phyloP scores from a whole-genome alignment of 148 eudicot species.

The Persicaria maculosa region DNA sequence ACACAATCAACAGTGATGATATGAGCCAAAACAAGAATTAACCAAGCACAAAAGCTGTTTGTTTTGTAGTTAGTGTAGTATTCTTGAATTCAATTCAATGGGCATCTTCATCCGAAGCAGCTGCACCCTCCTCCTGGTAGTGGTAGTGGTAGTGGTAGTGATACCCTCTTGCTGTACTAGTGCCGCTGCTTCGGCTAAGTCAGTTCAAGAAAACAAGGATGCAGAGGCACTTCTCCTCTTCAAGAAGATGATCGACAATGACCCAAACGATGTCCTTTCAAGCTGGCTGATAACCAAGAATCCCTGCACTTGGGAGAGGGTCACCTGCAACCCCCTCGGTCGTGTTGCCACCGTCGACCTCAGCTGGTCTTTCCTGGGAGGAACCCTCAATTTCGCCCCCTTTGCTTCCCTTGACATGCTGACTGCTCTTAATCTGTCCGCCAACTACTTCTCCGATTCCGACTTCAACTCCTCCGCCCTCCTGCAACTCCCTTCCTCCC shows the following conservation, averaged over 20 bases:
- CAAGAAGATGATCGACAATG: conserved; percentile 59
- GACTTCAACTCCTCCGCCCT: conserved; percentile 50
- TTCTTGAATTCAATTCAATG: conserved; percentile 5
- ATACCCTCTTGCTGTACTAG: conserved; percentile 10
- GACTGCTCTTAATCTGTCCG: conserved; percentile 50
- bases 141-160: conserved; percentile 7
- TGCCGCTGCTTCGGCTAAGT: conserved; percentile 9
- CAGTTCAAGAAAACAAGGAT: conserved; percentile 36
- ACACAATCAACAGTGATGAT: not conserved
- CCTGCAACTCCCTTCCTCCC: conserved; percentile 48
- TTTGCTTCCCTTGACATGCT: conserved; percentile 57
- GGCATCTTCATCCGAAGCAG: conserved; percentile 6
- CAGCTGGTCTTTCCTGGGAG: conserved; percentile 47
- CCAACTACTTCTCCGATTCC: conserved; percentile 33
- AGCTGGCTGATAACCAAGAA: conserved; percentile 42
- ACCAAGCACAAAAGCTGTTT: not conserved
- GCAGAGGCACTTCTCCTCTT: conserved; percentile 49
- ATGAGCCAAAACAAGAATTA: not conserved
- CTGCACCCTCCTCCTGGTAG: conserved; percentile 13
- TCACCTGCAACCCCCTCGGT: conserved; percentile 46
- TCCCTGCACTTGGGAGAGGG: conserved; percentile 66
- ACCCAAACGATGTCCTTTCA: conserved; percentile 45
- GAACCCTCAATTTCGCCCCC: conserved; percentile 39
- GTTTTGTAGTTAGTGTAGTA: not conserved
- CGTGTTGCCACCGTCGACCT: conserved; percentile 69